Evolutionary conservation across 129 eudicot species (phyloP), one percentile per base, ranked within the genome.

Genomic region (Helianthus tuberosus): DNA sequence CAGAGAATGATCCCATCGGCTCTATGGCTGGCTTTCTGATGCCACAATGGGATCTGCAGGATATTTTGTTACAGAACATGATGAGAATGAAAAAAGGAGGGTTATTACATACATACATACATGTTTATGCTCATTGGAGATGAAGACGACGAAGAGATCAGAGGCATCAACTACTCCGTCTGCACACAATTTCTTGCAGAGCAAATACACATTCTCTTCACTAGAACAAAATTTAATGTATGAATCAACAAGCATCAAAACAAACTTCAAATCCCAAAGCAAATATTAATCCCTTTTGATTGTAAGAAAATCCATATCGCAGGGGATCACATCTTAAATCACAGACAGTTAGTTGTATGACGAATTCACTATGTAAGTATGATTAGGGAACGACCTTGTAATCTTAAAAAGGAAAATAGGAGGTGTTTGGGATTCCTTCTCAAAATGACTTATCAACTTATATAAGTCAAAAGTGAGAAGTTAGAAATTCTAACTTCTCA

Each of bases 21-120:
- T 83, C 96, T 85, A n/a, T 86, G 93, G 91, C 98, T 90, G 68
- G 97, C 98, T 85, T 88, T 94, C 81, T 90, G 98, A 88, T 86
- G 86, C 98, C 98, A 94, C 76, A 94, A 73, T 11, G 97, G 98
- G 50, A 90, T 79, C 97, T 94, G 82, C 50, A 67, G 53, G 64
- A 48, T 0, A 14, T 27, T 17, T 72, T 13, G 44, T 58, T 41
- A 59, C 55, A 20, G 20, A 35, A 70, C 49, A 48, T 36, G 32
- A 48, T 36, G 32, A 27, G 32, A 27, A 27, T 27, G 32, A 1
- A 11, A 48, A 48, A 48, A 48, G 5, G n/a, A 48, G 11, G 53
- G 53, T 48, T 48, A 11, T 9, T 48, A 61, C 1, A 20, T 54
- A 6, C 9, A 5, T 41, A 75, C 93, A 47, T 87, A 77, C 98